These are phyloP conservation scores for Liquidambar formosana DNA, from an alignment of 164 flowering plant genomes.

Conservation along the genomic window DNA sequence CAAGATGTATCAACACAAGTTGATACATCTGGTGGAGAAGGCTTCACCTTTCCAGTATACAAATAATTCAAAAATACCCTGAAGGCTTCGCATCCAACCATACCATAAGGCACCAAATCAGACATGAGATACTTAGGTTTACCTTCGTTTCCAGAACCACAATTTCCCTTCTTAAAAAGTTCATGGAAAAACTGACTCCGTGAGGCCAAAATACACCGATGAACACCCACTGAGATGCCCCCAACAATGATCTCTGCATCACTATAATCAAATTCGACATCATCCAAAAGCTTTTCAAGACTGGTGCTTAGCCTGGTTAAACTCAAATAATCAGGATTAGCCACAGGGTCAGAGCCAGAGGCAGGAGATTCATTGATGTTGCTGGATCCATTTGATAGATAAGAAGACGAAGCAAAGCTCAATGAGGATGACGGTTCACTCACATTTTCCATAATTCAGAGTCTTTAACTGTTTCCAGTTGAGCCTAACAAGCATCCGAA, in stretches of 20 bases:
- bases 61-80: slow-evolving; percentile 43
- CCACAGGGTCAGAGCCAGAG: slow-evolving; percentile 20
- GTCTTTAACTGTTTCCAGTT: no score
- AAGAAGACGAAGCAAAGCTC: slow-evolving; percentile 57
- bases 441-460: slow-evolving; percentile 13
- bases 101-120: slow-evolving; percentile 48
- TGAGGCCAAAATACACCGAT: slow-evolving; percentile 58
- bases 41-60: slow-evolving; percentile 56
- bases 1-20: slow-evolving; percentile 57
- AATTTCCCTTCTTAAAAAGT: slow-evolving; percentile 33
- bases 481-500: no score
- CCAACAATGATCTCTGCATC: slow-evolving; percentile 58
- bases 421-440: slow-evolving; percentile 45
- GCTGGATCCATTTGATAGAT: slow-evolving; percentile 46
- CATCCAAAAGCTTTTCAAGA: slow-evolving; percentile 43
- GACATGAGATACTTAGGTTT: slow-evolving; percentile 47
- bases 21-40: slow-evolving; percentile 50
- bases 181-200: slow-evolving; percentile 54
- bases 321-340: slow-evolving; percentile 35
- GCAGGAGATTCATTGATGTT: slow-evolving; percentile 13
- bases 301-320: slow-evolving; percentile 48
- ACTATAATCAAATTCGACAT: slow-evolving; percentile 32
- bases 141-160: slow-evolving; percentile 18
- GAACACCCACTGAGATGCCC: slow-evolving; percentile 43
- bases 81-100: slow-evolving; percentile 60